Conservation (phyloP, 768 basidiomycete genomes). For the Lyophyllum semitale region DNA sequence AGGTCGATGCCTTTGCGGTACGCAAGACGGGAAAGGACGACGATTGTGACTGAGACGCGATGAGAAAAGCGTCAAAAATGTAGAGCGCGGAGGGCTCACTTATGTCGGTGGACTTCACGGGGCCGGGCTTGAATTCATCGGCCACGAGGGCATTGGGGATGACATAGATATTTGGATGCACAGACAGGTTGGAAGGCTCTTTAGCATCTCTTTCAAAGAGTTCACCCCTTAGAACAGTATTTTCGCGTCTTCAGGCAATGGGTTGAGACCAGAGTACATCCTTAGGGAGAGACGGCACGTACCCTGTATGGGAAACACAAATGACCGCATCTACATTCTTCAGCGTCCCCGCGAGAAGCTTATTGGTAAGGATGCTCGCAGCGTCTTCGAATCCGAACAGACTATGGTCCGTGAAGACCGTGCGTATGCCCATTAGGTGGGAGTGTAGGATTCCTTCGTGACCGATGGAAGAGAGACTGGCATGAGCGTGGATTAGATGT, state of each 20-base stretch:
- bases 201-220: constrained; percentile 58
- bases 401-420: constrained; percentile 96
- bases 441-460: constrained; percentile 93
- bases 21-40: constrained; percentile 86
- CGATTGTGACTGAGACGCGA: constrained; percentile 66
- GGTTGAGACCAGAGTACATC: not conserved
- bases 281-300: constrained; percentile 20
- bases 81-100: constrained; percentile 42
- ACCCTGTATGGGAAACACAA: constrained; percentile 98
- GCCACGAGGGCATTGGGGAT: constrained; percentile 93
- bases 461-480: constrained; percentile 84
- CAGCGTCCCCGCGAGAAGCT: constrained; percentile 83
- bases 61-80: not conserved
- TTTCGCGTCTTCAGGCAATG: constrained; percentile 80
- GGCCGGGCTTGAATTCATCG: constrained; percentile 78
- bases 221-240: constrained; percentile 87
- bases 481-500: constrained; percentile 89
- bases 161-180: constrained; percentile 74
- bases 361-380: constrained; percentile 96
- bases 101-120: constrained; percentile 47
- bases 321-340: constrained; percentile 93
- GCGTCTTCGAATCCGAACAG: constrained; percentile 97
- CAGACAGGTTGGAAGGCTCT: constrained; percentile 43
- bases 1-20: constrained; percentile 98
- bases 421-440: constrained; percentile 82